These are phyloP conservation scores for Phyllosticta citribraziliensis DNA, from an alignment of 2,329 filamentous ascomycete species.

Conservation along the genomic window DNA sequence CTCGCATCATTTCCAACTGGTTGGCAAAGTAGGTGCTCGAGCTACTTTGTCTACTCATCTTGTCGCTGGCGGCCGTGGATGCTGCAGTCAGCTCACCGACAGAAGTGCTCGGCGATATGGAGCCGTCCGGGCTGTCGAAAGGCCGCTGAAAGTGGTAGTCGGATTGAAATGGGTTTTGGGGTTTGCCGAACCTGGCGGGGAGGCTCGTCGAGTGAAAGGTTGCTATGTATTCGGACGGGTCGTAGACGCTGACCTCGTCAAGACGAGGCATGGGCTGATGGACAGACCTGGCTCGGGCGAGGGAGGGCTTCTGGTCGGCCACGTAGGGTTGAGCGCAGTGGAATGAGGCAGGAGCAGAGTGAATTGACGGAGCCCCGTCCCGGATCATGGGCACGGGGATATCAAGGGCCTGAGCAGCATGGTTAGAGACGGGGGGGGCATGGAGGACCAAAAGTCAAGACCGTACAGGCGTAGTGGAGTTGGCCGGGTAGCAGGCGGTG, in stretches of 20 bases:
- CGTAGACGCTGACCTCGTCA: conserved; percentile 23
- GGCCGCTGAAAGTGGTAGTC: conserved; percentile 11
- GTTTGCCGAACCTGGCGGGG: conserved; percentile 2
- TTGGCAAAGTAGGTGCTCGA: conserved; percentile 31
- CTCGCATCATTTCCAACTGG: conserved; percentile 34
- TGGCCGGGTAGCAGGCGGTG: conserved; percentile 21
- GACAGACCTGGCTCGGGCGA: conserved; percentile 15
- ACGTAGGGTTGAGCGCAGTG: not conserved
- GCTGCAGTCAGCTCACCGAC: conserved; percentile 27
- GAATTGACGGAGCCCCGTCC: conserved; percentile 13
- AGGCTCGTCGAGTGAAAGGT: conserved; percentile 15
- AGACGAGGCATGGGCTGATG: conserved; percentile 20
- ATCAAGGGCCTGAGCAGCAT: conserved; percentile 15
- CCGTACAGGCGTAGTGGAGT: conserved; percentile 24
- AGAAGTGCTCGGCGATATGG: conserved; percentile 27
- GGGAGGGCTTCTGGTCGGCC: conserved; percentile 19
- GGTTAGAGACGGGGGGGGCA: conserved; percentile 21
- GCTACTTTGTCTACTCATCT: conserved; percentile 39
- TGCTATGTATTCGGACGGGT: conserved; percentile 27
- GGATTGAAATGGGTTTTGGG: conserved; percentile 14
- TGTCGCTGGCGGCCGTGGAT: conserved; percentile 27
- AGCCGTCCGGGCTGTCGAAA: conserved; percentile 25
- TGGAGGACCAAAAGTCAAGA: conserved; percentile 18
- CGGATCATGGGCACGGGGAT: conserved; percentile 22
- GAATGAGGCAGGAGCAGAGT: conserved; percentile 22